Evolutionary conservation across 108 stramenopile species (phyloP), one percentile per base, ranked within the genome.

Genomic region (Pseudonitzschia delicatissima): DNA sequence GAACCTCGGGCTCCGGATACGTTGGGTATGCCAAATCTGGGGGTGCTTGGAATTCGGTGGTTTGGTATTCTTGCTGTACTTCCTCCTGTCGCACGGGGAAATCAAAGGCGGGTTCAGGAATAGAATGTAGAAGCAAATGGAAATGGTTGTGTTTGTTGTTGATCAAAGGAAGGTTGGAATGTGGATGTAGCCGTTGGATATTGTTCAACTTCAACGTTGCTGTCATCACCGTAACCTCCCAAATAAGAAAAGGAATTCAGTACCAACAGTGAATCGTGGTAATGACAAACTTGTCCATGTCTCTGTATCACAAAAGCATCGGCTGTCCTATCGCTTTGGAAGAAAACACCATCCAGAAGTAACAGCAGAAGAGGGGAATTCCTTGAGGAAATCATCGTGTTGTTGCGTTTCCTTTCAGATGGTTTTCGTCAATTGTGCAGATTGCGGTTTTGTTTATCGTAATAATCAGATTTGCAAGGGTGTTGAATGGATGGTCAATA

Each of bases 301-400:
- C 29, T 6, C 5, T 55, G 9, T 55, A 28, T 31, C 13, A 55
- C 15, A 27, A 55, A 55, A 12, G 53, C 53, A 9, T 31, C 32
- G 8, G 53, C 27, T n/a, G 53, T 17, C 4, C 53, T 55, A 28
- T 55, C 53, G 6, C 53, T 29, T n/a, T 17, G 53, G n/a, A 55
- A 55, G 29, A 55, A 11, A 55, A 27, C n/a, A 31, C 53, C 53
- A 55, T 55, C 53, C 53, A 55, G 29, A 33, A 55, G 31, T 29
- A 55, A 33, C 53, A 55, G 31, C 9, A 55, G 53, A 33, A 55
- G 53, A 8, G 53, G 31, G 32, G 53, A 55, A 55, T 55, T 55
- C 31, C 53, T 55, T 13, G 53, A 20, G 11, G 53, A 33, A 34
- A 33, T 28, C 53, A 55, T 55, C 6, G 1, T 48, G 31, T 25